Conservation (phyloP, 2,329 filamentous ascomycete species). For the Pseudogymnoascus sp. region DNA sequence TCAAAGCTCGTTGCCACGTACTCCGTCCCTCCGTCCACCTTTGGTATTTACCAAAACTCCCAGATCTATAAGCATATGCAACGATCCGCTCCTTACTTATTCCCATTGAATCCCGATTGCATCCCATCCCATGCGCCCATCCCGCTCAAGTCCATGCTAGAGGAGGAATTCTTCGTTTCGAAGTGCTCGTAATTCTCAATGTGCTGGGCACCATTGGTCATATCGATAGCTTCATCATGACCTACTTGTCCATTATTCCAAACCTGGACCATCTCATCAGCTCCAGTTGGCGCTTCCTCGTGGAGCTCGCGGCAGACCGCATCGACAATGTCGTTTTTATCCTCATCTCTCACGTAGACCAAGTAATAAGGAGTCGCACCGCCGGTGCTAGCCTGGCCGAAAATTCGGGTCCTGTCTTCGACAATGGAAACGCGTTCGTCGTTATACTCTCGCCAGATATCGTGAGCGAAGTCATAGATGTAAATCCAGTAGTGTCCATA, state of each 20-base stretch:
- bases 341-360: constrained; percentile 68
- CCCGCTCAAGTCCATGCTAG: constrained; percentile 5
- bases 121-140: constrained; percentile 2
- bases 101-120: not conserved
- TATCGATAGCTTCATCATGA: constrained; percentile 5
- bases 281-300: constrained; percentile 11
- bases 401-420: constrained; percentile 58
- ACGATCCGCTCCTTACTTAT: not conserved
- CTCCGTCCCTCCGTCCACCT: not conserved
- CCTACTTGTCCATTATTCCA: not conserved
- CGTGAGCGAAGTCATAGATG: constrained; percentile 76
- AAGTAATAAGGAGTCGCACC: constrained; percentile 76
- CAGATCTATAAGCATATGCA: not conserved
- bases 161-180: not conserved
- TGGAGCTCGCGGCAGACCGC: constrained; percentile 43
- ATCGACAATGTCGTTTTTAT: constrained; percentile 52
- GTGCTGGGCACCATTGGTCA: constrained; percentile 6
- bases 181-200: constrained; percentile 7
- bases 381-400: constrained; percentile 53
- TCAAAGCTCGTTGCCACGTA: not conserved
- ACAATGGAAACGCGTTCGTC: constrained; percentile 72
- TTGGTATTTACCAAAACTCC: not conserved
- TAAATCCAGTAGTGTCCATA: constrained; percentile 96
- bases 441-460: constrained; percentile 90
- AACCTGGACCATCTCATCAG: not conserved